Evolutionary conservation across 2,329 filamentous ascomycete species (phyloP).

Genomic region (Pseudogymnoascus sp.): DNA sequence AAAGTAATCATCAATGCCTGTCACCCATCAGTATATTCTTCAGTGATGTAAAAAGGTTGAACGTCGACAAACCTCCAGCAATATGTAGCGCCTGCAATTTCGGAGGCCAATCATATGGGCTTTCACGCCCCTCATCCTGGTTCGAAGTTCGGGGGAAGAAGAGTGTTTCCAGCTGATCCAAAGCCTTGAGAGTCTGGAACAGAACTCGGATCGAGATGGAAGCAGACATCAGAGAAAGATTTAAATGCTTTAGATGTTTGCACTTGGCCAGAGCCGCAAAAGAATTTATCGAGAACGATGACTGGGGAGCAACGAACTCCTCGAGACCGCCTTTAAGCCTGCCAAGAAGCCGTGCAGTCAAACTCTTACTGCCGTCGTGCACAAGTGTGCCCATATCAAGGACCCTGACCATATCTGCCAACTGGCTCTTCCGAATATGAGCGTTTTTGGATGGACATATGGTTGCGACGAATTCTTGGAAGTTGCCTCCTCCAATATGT

Average conservation of each 20-base stretch:
- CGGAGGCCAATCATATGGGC: constrained; percentile 25
- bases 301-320: constrained; percentile 28
- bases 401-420: constrained; percentile 23
- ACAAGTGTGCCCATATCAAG: constrained; percentile 29
- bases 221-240: constrained; percentile 27
- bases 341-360: constrained; percentile 27
- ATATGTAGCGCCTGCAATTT: constrained; percentile 25
- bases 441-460: constrained; percentile 30
- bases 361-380: constrained; percentile 24
- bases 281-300: constrained; percentile 27
- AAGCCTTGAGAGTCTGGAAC: constrained; percentile 25
- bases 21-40: background rate
- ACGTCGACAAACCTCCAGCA: constrained; percentile 19
- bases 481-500: constrained; percentile 24
- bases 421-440: constrained; percentile 24
- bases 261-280: constrained; percentile 30
- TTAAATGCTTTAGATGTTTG: constrained; percentile 23
- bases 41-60: background rate
- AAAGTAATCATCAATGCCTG: constrained; percentile 24
- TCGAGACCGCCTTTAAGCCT: constrained; percentile 27
- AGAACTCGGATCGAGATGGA: constrained; percentile 25
- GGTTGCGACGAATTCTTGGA: constrained; percentile 25
- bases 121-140: constrained; percentile 13
- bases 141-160: constrained; percentile 27
- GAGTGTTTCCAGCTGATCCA: constrained; percentile 24